phyloP scores from a whole-genome alignment of 78 protist species.

The Abeoforma whisleri region DNA sequence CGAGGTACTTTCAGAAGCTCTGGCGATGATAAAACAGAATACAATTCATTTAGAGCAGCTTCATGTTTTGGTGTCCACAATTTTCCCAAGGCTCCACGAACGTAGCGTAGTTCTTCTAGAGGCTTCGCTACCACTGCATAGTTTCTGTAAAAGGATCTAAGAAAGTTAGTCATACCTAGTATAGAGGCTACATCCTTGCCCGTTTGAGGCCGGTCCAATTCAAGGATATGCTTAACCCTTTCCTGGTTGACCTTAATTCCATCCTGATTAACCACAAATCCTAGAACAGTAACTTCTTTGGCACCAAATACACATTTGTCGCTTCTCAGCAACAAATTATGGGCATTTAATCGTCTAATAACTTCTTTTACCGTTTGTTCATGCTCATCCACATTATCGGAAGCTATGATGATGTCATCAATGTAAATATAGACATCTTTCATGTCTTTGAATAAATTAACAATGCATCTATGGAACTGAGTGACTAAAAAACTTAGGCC shows the following conservation, averaged over 20 bases:
- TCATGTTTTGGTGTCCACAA: neutral
- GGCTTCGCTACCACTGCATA: neutral
- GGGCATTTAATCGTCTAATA: neutral
- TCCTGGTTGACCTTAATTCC: neutral
- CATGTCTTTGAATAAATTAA: neutral
- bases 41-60: neutral
- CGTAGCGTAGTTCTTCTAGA: neutral
- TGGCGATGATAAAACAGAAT: neutral
- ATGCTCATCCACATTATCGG: neutral
- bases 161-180: neutral
- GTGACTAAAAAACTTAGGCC: neutral
- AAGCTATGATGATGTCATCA: neutral
- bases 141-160: neutral
- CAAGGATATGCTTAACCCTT: neutral
- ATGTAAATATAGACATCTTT: neutral
- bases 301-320: neutral
- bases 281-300: neutral
- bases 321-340: neutral
- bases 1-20: neutral
- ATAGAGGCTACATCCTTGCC: neutral
- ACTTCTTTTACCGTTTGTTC: neutral
- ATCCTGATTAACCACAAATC: neutral
- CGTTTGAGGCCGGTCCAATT: neutral
- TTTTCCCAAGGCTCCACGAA: neutral
- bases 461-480: neutral